These are phyloP conservation scores for Mucor irregularis DNA, from an alignment of 371 early-diverging fungal genomes.

Conservation along the genomic window DNA sequence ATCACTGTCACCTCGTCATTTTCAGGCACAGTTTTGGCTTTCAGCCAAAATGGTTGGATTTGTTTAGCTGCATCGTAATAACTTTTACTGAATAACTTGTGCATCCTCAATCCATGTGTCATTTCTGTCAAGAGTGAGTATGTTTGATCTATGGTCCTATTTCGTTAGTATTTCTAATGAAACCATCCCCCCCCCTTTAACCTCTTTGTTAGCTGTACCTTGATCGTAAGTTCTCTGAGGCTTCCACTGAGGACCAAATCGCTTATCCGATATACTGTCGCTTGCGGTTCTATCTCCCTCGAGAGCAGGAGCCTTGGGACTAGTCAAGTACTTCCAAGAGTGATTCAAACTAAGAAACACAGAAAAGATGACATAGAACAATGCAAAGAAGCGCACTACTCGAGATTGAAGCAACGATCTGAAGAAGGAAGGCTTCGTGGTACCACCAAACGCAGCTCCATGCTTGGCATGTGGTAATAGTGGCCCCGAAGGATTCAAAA, in stretches of 20 bases:
- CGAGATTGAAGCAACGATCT: constrained; percentile 24
- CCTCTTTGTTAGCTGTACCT: constrained; percentile 22
- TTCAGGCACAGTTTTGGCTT: constrained; percentile 20
- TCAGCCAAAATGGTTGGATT: constrained; percentile 45
- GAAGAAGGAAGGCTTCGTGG: constrained; percentile 18
- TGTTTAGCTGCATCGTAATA: constrained; percentile 34
- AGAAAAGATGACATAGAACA: constrained; percentile 46
- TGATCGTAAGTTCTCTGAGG: constrained; percentile 47
- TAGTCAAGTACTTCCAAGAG: constrained; percentile 23
- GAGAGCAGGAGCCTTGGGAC: neutral
- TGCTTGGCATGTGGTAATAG: constrained; percentile 47
- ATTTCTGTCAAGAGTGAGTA: constrained; percentile 42
- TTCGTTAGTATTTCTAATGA: neutral
- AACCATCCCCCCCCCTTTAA: neutral
- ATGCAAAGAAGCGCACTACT: constrained; percentile 27
- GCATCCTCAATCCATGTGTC: constrained; percentile 48
- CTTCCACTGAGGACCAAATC: constrained; percentile 33
- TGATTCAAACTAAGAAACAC: constrained; percentile 45
- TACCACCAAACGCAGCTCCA: constrained; percentile 44
- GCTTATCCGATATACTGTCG: constrained; percentile 5
- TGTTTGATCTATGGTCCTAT: constrained; percentile 19
- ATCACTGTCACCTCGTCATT: constrained; percentile 38
- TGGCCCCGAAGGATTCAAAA: constrained; percentile 32
- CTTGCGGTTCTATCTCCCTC: too few species aligned
- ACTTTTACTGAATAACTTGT: constrained; percentile 47